Evolutionary conservation across 1,284 basidiomycete species (phyloP).

Genomic region (Phellopilus nigrolimitatus): DNA sequence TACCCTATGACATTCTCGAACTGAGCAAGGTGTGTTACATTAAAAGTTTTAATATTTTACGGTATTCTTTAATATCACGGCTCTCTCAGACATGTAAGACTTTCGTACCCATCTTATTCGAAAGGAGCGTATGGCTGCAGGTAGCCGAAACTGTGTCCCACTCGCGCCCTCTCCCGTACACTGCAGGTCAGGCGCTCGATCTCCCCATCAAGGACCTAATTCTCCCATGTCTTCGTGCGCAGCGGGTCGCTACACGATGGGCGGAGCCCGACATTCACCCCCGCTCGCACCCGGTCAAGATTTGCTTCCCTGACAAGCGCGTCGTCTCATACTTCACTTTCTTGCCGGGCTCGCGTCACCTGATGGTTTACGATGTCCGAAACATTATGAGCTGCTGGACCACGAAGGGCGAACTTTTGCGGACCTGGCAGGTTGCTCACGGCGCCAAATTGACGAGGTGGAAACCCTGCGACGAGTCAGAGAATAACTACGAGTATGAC

Average conservation of each 20-base stretch:
- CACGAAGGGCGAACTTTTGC: constrained; percentile 5
- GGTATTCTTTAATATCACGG: neutral
- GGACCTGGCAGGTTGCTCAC: neutral
- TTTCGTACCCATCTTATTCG: constrained; percentile 1
- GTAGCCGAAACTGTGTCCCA: constrained; percentile 11
- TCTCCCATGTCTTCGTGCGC: constrained; percentile 11
- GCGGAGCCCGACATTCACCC: constrained; percentile 4
- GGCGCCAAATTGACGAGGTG: constrained; percentile 11
- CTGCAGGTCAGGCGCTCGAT: constrained; percentile 3
- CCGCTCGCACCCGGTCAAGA: constrained; percentile 3
- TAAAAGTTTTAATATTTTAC: neutral
- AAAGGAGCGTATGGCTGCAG: constrained; percentile 12
- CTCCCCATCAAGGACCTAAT: constrained; percentile 5
- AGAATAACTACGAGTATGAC: constrained; percentile 5
- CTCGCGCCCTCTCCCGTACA: constrained; percentile 14
- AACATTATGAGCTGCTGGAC: constrained; percentile 18
- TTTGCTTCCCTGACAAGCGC: constrained; percentile 12
- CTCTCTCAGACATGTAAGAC: constrained; percentile 12
- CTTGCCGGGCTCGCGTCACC: constrained; percentile 13
- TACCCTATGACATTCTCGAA: constrained; percentile 16
- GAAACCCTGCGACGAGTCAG: constrained; percentile 16
- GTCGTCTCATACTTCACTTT: constrained; percentile 16
- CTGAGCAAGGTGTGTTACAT: constrained; percentile 6
- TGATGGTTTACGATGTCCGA: constrained; percentile 13
- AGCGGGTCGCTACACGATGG: constrained; percentile 16